A percentile compares a stretch with the other conserved stretches of the same genome.
These are phyloP conservation scores for Jacaranda copaia DNA, from an alignment of 257 asterid genomes.

Conservation along the genomic window DNA sequence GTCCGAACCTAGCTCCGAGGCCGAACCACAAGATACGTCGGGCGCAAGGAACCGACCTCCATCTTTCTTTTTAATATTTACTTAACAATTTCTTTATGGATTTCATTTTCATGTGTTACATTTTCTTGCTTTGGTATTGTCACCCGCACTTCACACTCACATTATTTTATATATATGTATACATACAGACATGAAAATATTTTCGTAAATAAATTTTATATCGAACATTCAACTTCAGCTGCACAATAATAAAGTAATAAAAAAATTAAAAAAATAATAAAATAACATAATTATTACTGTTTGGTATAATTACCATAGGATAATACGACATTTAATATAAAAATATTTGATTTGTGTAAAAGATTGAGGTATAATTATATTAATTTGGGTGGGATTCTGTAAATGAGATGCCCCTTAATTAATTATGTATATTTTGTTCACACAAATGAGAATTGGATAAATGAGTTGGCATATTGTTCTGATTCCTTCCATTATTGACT, in stretches of 20 bases:
- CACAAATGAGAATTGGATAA: conserved; percentile 15
- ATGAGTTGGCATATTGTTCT: conserved; percentile 52
- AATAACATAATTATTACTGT: too few relatives aligned
- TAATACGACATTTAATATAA: too few relatives aligned
- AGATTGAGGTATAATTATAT: not conserved
- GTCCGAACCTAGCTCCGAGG: conserved; percentile 64
- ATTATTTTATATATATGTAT: not conserved
- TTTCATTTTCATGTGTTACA: conserved; percentile 60
- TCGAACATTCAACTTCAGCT: too few relatives aligned
- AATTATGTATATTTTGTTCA: not conserved
- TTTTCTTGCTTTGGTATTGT: conserved; percentile 48
- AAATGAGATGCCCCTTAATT: not conserved
- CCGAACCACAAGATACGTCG: conserved; percentile 64
- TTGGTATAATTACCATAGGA: too few relatives aligned
- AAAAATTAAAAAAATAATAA: too few relatives aligned
- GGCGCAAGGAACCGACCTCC: conserved; percentile 78
- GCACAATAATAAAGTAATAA: too few relatives aligned
- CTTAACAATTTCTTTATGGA: conserved; percentile 31
- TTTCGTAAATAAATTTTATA: too few relatives aligned
- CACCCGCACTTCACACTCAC: conserved; percentile 20
- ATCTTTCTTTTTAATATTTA: conserved; percentile 54
- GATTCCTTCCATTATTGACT: conserved; percentile 35
- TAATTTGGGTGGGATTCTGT: not conserved
- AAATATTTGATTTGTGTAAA: too few relatives aligned
- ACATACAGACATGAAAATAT: too few relatives aligned